Base-by-base conservation (phyloP, 805 yeast species). In the Schizosaccharomyces lindneri region DNA sequence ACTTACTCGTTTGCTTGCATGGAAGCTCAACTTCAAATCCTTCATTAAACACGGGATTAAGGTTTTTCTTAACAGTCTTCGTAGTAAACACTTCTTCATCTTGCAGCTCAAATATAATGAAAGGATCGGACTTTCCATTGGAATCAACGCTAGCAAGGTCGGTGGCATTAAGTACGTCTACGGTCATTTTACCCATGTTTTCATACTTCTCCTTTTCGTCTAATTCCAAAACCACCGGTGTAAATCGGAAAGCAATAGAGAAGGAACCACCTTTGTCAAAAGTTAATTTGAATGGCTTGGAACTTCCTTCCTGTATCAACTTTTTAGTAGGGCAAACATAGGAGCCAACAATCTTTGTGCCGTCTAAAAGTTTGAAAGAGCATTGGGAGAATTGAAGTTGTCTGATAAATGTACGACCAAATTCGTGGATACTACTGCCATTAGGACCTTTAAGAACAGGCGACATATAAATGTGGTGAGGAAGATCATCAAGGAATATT, bases 121-220 rank as follows among this genome's bases (percentile, higher is more conserved):
- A 90, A 62, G 99, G 99, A 73, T 93, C 99, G 2, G 96, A 87
- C 70, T 85, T 84, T 61, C 97, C 97, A 66, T 83, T 84, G 39
- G 85, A 75, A 72, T 93, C 99, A n/a, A 89, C 94, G 15, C 95
- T 78, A 48, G 84, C 80, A 63, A 93, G 76, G 61, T 79, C 79
- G 17, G 77, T 77, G 2, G 93, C 97, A 60, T 76, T 75, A 57
- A 82, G 65, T 4, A 86, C 76, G 39, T 78, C 80, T 43, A 88
- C 76, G 27, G 75, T 76, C 65, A 90, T 71, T 36, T 73, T 74
- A 70, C 98, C 98, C 63, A 81, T 76, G 70, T 87, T 84, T 60
- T 83, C 78, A 64, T 83, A 79, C 55, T 84, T 75, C 72, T 93
- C 98, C 48, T 79, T 76, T 19, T 81, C 79, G 62, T 95, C 95